phyloP scores from a whole-genome alignment of 2,329 filamentous ascomycete genomes.

The Huntiella savannae region DNA sequence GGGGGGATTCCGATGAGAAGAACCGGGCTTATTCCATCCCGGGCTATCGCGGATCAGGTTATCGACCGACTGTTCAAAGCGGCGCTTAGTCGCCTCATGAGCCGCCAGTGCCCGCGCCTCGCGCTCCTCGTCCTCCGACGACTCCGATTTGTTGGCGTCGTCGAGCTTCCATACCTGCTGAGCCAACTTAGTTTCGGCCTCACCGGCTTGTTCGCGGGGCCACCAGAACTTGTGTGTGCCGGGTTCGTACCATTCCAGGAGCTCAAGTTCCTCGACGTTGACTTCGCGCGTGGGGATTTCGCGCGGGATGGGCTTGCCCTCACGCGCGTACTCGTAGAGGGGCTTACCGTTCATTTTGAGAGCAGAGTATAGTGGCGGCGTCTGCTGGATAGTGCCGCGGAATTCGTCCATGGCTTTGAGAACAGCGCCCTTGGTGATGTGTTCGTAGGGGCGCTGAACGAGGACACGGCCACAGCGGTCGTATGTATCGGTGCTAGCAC shows the following conservation, averaged over 20 bases:
- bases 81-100: slow-evolving; percentile 37
- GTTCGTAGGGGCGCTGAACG: slow-evolving; percentile 52
- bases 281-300: slow-evolving; percentile 70
- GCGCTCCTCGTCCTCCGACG: slow-evolving; percentile 33
- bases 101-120: slow-evolving; percentile 35
- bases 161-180: slow-evolving; percentile 50
- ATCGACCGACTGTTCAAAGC: slow-evolving; percentile 38
- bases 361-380: slow-evolving; percentile 82
- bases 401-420: slow-evolving; percentile 60
- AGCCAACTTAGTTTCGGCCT: slow-evolving; percentile 56
- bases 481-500: slow-evolving; percentile 82
- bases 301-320: slow-evolving; percentile 67
- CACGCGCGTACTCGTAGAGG: slow-evolving; percentile 86
- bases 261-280: slow-evolving; percentile 55
- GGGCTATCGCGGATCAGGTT: slow-evolving; percentile 33
- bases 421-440: slow-evolving; percentile 62
- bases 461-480: slow-evolving; percentile 73
- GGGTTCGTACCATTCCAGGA: slow-evolving; percentile 70
- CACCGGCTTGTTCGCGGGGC: slow-evolving; percentile 60
- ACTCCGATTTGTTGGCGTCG: slow-evolving; percentile 20
- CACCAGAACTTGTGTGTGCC: slow-evolving; percentile 63
- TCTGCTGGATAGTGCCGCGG: slow-evolving; percentile 68
- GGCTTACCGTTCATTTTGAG: slow-evolving; percentile 86
- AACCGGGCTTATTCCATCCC: slow-evolving; percentile 5
- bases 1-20: slow-evolving; percentile 14